Conservation (phyloP, 1,284 basidiomycete species). For the Austroboletus olivaceoglutinosus region DNA sequence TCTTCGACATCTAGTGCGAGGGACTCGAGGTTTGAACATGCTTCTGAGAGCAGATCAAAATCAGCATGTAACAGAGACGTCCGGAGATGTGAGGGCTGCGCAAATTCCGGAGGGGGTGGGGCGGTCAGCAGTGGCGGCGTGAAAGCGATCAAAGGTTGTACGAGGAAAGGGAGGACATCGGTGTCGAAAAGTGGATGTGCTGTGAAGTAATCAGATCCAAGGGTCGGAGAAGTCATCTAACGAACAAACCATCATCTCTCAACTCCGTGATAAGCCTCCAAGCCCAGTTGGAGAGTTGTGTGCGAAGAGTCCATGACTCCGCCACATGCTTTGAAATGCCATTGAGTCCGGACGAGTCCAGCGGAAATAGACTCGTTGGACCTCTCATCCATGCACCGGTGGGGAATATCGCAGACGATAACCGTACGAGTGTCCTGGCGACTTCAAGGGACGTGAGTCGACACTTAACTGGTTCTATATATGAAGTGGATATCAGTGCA, state of each 20-base stretch:
- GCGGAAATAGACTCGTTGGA: slow-evolving; percentile 25
- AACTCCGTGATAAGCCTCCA: slow-evolving; percentile 72
- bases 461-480: slow-evolving; percentile 65
- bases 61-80: slow-evolving; percentile 61
- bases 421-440: slow-evolving; percentile 61
- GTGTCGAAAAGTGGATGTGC: slow-evolving; percentile 57
- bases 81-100: slow-evolving; percentile 44
- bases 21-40: slow-evolving; percentile 72
- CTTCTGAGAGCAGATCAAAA: slow-evolving; percentile 69
- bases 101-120: slow-evolving; percentile 40
- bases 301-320: slow-evolving; percentile 66
- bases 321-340: slow-evolving; percentile 31
- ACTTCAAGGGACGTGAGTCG: slow-evolving; percentile 66
- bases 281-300: slow-evolving; percentile 67
- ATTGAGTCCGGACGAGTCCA: slow-evolving; percentile 16
- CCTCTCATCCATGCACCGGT: slow-evolving; percentile 57
- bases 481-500: slow-evolving; percentile 1
- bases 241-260: slow-evolving; percentile 55
- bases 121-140: slow-evolving; percentile 47
- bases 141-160: slow-evolving; percentile 56
- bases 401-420: slow-evolving; percentile 70
- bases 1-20: slow-evolving; percentile 73
- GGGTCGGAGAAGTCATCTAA: not conserved
- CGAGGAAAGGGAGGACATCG: slow-evolving; percentile 61
- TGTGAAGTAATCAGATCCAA: slow-evolving; percentile 24